A percentile compares a stretch with the other conserved stretches of the same genome.
phyloP scores from a whole-genome alignment of 495 filamentous ascomycete species.

The Aspergillus bridgeri region DNA sequence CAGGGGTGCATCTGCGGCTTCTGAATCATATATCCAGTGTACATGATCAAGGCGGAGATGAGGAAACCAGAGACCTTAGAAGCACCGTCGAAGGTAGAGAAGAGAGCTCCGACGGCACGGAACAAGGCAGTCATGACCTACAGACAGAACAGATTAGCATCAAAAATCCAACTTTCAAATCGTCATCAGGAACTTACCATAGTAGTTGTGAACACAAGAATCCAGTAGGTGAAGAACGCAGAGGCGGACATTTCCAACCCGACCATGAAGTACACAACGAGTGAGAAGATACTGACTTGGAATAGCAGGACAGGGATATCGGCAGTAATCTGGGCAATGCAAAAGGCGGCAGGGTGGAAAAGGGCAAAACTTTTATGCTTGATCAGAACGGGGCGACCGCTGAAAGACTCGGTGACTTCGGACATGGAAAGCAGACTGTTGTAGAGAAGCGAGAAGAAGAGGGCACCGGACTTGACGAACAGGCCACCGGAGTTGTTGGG shows the following conservation, averaged over 20 bases:
- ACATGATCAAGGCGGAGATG: conserved; percentile 54
- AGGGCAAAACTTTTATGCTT: conserved; percentile 76
- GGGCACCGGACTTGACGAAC: conserved; percentile 52
- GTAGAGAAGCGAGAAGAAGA: conserved; percentile 76
- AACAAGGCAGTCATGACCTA: conserved; percentile 50
- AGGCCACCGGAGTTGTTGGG: conserved; percentile 42
- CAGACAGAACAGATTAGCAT: not conserved
- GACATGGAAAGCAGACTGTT: conserved; percentile 69
- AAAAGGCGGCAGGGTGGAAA: conserved; percentile 70
- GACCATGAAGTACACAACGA: conserved; percentile 76
- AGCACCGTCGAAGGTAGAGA: conserved; percentile 50
- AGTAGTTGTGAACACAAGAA: conserved; percentile 39
- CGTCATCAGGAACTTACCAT: conserved; percentile 21
- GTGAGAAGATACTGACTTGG: conserved; percentile 61
- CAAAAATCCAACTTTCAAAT: not conserved
- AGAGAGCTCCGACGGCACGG: conserved; percentile 48
- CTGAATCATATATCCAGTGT: conserved; percentile 56
- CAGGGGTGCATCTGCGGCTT: conserved; percentile 67
- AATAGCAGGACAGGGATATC: conserved; percentile 66
- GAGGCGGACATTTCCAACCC: conserved; percentile 43
- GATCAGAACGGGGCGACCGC: conserved; percentile 64
- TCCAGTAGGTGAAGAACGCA: conserved; percentile 51
- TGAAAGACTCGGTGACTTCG: conserved; percentile 68
- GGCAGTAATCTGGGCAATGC: conserved; percentile 64
- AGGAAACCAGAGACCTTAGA: conserved; percentile 53